A percentile compares a stretch with the other conserved stretches of the same genome.
phyloP scores from a whole-genome alignment of 148 eudicot genomes.

The Linanthus parryae region DNA sequence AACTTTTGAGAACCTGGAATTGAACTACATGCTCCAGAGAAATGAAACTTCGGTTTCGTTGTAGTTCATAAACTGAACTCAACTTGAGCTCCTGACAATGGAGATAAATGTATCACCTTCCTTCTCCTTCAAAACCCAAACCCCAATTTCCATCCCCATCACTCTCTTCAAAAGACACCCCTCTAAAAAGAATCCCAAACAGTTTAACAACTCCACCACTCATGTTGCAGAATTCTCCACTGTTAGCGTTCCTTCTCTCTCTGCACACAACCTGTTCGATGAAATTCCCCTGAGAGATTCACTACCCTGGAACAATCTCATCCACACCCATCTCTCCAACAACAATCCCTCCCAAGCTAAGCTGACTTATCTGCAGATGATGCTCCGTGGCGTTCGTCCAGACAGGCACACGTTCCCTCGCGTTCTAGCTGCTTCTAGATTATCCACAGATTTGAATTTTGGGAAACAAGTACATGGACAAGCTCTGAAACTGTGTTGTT shows the following conservation, averaged over 20 bases:
- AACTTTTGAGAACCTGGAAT: too few relatives aligned
- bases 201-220: not conserved
- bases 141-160: not conserved
- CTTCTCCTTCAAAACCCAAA: too few relatives aligned
- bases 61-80: too few relatives aligned
- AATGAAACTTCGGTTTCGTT: too few relatives aligned
- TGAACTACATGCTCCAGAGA: too few relatives aligned
- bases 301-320: slow-evolving; percentile 54
- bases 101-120: too few relatives aligned
- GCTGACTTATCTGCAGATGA: slow-evolving; percentile 45
- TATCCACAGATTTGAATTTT: slow-evolving; percentile 24
- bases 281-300: slow-evolving; percentile 39
- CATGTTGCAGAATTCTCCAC: not conserved
- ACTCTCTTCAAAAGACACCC: not conserved
- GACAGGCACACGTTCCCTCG: slow-evolving; percentile 69
- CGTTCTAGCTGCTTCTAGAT: slow-evolving; percentile 38
- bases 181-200: not conserved
- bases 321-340: slow-evolving; percentile 36
- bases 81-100: too few relatives aligned
- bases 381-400: slow-evolving; percentile 44
- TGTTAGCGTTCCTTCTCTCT: not conserved
- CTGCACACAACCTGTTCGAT: slow-evolving; percentile 32
- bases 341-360: slow-evolving; percentile 27
- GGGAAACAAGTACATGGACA: slow-evolving; percentile 63
- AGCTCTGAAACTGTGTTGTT: slow-evolving; percentile 48